These are phyloP conservation scores for Backusella morwellensis DNA, from an alignment of 192 early-diverging fungal species.

Conservation along the genomic window DNA sequence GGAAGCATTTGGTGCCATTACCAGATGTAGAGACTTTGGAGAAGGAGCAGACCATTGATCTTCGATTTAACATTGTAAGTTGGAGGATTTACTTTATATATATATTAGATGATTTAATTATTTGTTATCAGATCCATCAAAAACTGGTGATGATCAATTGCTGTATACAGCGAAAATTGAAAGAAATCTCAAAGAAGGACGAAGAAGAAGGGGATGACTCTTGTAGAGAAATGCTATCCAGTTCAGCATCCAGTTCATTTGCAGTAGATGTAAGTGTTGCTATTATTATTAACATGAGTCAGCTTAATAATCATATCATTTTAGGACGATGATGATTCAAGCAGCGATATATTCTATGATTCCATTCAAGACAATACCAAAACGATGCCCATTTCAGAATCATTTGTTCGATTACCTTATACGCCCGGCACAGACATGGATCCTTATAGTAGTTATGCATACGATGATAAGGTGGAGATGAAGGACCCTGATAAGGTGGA, in stretches of 20 bases:
- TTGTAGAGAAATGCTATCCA: not conserved
- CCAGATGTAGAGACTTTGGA: constrained; percentile 42
- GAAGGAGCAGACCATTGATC: constrained; percentile 45
- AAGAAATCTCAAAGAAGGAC: not conserved
- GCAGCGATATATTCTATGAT: not conserved
- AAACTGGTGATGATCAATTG: constrained; percentile 83
- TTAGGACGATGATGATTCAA: not conserved
- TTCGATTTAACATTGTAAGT: constrained; percentile 56
- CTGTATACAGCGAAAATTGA: constrained; percentile 53
- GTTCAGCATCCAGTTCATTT: not conserved
- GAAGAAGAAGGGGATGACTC: not conserved
- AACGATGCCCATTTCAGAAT: constrained; percentile 39
- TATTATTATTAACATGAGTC: not conserved
- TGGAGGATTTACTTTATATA: not conserved
- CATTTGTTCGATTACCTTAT: constrained; percentile 50
- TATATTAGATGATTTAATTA: not conserved
- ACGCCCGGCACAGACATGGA: constrained; percentile 44
- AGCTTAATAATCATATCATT: not conserved
- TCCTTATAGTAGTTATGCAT: not conserved
- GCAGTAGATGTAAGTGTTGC: not conserved
- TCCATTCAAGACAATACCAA: not conserved
- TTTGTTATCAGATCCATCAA: constrained; percentile 26
- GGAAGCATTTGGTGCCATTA: constrained; percentile 56
- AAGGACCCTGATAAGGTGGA: constrained; percentile 41
- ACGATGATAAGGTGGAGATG: constrained; percentile 10